phyloP scores from a whole-genome alignment of 2,329 filamentous ascomycete species.

The Elsinoe batatas region DNA sequence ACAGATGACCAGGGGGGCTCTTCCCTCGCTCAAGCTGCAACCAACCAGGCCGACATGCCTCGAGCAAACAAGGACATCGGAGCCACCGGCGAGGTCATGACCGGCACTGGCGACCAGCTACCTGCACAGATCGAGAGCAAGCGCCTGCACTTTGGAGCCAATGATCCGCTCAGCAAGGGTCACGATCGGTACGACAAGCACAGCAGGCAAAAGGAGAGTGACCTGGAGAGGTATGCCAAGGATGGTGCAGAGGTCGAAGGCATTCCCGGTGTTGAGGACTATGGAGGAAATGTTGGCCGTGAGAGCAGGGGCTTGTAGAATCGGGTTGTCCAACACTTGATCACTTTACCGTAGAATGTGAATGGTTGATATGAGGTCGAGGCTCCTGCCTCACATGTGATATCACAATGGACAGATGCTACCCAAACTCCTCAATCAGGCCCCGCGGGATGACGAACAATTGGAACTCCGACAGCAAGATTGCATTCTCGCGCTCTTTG shows the following conservation, averaged over 20 bases:
- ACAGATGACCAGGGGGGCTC: slow-evolving; percentile 30
- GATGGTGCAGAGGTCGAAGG: slow-evolving; percentile 28
- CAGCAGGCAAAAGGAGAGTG: slow-evolving; percentile 28
- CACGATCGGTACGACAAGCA: slow-evolving; percentile 32
- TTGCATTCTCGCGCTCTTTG: too few relatives aligned
- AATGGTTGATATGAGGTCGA: not conserved
- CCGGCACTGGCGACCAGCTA: slow-evolving; percentile 27
- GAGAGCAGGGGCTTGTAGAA: slow-evolving; percentile 1
- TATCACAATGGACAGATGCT: too few relatives aligned
- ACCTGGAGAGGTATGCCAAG: slow-evolving; percentile 29
- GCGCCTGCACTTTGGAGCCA: slow-evolving; percentile 26
- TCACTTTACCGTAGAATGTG: not conserved
- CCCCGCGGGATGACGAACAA: too few relatives aligned
- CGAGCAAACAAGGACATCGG: slow-evolving; percentile 25
- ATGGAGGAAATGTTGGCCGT: slow-evolving; percentile 13
- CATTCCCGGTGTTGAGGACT: slow-evolving; percentile 25
- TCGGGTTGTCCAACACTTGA: not conserved
- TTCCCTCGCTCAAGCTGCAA: slow-evolving; percentile 32
- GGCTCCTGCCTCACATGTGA: not conserved
- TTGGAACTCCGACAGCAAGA: too few relatives aligned
- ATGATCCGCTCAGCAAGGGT: slow-evolving; percentile 30
- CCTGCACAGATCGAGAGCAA: slow-evolving; percentile 31
- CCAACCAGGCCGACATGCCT: slow-evolving; percentile 40
- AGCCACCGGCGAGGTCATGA: slow-evolving; percentile 27
- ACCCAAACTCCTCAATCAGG: too few relatives aligned